Evolutionary conservation across 2,329 filamentous ascomycete species (phyloP).

Genomic region (Albophoma yamanashiensis): DNA sequence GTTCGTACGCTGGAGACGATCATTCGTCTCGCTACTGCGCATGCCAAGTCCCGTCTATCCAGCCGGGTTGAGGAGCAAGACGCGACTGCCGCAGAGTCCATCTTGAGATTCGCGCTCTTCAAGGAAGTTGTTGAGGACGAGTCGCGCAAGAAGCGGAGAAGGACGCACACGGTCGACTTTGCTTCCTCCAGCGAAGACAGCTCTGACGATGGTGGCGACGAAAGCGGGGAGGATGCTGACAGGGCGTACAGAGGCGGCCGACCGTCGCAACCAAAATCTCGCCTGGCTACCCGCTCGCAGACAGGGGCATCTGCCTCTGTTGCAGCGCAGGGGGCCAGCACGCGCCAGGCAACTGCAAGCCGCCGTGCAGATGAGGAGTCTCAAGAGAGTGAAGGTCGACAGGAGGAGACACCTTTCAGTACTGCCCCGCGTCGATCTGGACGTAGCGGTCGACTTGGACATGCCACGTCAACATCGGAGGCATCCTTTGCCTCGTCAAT

Average conservation of each 20-base stretch:
- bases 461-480: constrained; percentile 29
- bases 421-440: constrained; percentile 30
- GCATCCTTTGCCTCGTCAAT: constrained; percentile 71
- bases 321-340: constrained; percentile 33
- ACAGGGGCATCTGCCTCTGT: constrained; percentile 10
- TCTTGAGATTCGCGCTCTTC: constrained; percentile 90
- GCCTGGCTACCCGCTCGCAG: constrained; percentile 10
- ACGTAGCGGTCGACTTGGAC: constrained; percentile 24
- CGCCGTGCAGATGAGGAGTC: background rate
- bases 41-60: constrained; percentile 85
- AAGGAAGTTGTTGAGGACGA: constrained; percentile 81
- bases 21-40: constrained; percentile 94
- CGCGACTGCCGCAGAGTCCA: constrained; percentile 75
- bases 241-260: constrained; percentile 39
- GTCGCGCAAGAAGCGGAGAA: constrained; percentile 74
- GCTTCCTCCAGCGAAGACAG: constrained; percentile 50
- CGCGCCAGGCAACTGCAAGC: background rate
- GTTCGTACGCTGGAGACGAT: constrained; percentile 94
- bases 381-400: constrained; percentile 28
- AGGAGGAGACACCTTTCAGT: constrained; percentile 13
- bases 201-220: constrained; percentile 49
- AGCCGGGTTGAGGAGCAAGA: constrained; percentile 84
- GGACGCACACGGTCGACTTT: constrained; percentile 47
- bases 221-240: constrained; percentile 44
- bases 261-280: constrained; percentile 18